Conservation (phyloP, 768 basidiomycete genomes). For the Pisolithus sp. region DNA sequence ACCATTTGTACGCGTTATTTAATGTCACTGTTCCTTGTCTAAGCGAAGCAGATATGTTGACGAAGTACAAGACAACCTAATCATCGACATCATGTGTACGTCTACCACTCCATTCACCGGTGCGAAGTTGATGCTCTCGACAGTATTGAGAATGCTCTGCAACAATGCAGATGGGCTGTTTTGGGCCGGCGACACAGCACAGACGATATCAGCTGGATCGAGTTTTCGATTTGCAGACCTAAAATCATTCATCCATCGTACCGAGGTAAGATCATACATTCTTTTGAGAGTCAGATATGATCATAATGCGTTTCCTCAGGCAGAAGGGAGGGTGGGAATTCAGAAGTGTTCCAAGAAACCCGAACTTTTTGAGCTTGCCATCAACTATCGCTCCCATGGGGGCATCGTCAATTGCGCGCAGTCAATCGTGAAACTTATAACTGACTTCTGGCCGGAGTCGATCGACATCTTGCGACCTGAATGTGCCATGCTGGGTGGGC, state of each 20-base stretch:
- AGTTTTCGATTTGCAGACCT: slow-evolving; percentile 62
- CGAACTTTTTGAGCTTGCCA: slow-evolving; percentile 44
- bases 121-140: background rate
- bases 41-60: slow-evolving; percentile 45
- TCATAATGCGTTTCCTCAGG: slow-evolving; percentile 3
- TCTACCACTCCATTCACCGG: background rate
- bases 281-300: background rate
- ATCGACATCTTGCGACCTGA: slow-evolving; percentile 57
- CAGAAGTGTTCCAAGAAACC: slow-evolving; percentile 2
- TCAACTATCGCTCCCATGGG: slow-evolving; percentile 61
- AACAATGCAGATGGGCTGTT: slow-evolving; percentile 54
- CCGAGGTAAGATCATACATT: slow-evolving; percentile 38
- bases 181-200: slow-evolving; percentile 72
- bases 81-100: slow-evolving; percentile 52
- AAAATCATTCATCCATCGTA: slow-evolving; percentile 51
- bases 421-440: slow-evolving; percentile 22
- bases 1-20: slow-evolving; percentile 41
- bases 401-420: slow-evolving; percentile 64
- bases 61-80: slow-evolving; percentile 60
- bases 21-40: background rate
- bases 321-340: slow-evolving; percentile 2
- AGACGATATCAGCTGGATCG: slow-evolving; percentile 63
- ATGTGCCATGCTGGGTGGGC: slow-evolving; percentile 45
- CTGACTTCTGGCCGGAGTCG: slow-evolving; percentile 54
- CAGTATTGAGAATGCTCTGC: slow-evolving; percentile 55